Evolutionary conservation across 2,329 filamentous ascomycete genomes (phyloP).

Genomic region (Colletotrichum noveboracense): DNA sequence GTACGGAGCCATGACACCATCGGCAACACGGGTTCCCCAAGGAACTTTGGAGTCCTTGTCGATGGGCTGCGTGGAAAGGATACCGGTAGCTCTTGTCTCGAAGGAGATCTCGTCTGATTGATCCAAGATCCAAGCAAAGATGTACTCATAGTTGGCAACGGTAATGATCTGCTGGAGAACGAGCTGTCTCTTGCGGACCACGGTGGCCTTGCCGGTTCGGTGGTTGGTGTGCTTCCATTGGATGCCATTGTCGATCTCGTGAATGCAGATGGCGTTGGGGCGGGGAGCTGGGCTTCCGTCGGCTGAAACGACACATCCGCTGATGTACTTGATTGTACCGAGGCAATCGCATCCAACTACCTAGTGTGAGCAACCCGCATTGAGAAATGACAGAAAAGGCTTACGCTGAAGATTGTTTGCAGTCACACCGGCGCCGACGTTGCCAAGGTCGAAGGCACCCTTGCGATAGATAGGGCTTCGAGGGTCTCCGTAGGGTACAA

Average conservation of each 20-base stretch:
- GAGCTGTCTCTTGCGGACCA: constrained; percentile 59
- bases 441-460: constrained; percentile 71
- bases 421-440: constrained; percentile 67
- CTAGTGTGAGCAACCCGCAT: rapidly evolving
- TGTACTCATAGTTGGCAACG: constrained; percentile 60
- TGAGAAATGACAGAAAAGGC: rapidly evolving
- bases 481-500: constrained; percentile 68
- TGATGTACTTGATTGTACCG: constrained; percentile 61
- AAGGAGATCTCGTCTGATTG: constrained; percentile 59
- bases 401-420: constrained; percentile 60
- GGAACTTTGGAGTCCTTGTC: constrained; percentile 49
- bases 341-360: constrained; percentile 29
- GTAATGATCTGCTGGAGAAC: constrained; percentile 69
- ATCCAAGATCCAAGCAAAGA: constrained; percentile 54
- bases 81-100: constrained; percentile 64
- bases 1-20: constrained; percentile 63
- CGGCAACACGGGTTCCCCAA: constrained; percentile 62
- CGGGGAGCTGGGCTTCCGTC: constrained; percentile 66
- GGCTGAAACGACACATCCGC: constrained; percentile 60
- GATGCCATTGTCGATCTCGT: constrained; percentile 77
- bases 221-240: constrained; percentile 82
- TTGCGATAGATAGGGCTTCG: constrained; percentile 69
- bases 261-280: constrained; percentile 77
- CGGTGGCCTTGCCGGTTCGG: constrained; percentile 62
- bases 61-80: constrained; percentile 61